phyloP scores from a whole-genome alignment of 208 protist genomes.

The Leptomonas seymouri region DNA sequence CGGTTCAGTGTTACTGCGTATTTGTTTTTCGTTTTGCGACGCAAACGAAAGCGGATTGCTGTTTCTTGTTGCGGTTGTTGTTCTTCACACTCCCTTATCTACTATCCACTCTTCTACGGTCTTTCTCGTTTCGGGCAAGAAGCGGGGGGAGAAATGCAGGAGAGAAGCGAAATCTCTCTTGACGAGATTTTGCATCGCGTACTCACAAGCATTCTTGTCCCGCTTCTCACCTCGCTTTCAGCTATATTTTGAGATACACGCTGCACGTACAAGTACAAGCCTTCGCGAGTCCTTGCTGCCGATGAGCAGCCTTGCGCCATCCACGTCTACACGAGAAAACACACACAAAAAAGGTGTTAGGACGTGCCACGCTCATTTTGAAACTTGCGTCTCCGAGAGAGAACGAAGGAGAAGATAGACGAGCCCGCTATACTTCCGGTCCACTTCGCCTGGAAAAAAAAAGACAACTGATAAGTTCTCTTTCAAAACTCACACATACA shows the following conservation, averaged over 20 bases:
- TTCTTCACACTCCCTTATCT: neutral
- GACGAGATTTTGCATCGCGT: neutral
- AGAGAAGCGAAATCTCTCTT: neutral
- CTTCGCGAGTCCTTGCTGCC: too few relatives aligned
- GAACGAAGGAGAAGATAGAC: neutral
- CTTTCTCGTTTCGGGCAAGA: neutral
- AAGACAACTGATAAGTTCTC: neutral
- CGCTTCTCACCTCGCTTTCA: too few relatives aligned
- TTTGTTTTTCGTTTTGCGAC: neutral
- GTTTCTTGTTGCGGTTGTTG: neutral
- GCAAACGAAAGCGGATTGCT: too few relatives aligned
- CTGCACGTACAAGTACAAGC: too few relatives aligned
- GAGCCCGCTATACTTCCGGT: too few relatives aligned
- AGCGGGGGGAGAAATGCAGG: conserved; percentile 2
- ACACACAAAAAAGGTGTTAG: neutral
- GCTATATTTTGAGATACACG: too few relatives aligned
- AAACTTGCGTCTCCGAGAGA: neutral
- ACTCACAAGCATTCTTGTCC: neutral
- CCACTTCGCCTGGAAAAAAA: too few relatives aligned
- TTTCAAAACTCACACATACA: neutral
- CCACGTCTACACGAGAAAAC: neutral
- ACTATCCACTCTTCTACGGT: conserved; percentile 12
- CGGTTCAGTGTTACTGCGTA: neutral
- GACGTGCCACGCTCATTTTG: neutral
- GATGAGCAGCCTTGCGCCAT: too few relatives aligned